Evolutionary conservation across 345 rosid genomes (phyloP).

Genomic region (Eucalyptus regnans): DNA sequence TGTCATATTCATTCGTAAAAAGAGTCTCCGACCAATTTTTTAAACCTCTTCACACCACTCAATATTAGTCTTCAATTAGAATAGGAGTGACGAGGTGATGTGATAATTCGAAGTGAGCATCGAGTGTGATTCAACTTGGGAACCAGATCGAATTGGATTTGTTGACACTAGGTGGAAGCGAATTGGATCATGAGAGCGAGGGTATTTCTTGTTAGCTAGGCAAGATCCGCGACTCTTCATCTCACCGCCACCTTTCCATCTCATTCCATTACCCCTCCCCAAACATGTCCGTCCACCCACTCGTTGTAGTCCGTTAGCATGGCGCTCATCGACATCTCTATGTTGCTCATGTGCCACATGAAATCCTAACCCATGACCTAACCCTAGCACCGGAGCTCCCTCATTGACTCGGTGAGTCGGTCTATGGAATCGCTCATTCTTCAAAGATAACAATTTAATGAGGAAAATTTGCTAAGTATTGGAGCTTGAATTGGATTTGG

Average conservation of each 20-base stretch:
- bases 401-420: too few relatives aligned
- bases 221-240: not conserved
- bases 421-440: not conserved
- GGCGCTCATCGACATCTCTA: not conserved
- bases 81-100: not conserved
- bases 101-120: not conserved
- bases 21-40: too few relatives aligned
- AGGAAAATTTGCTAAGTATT: not conserved
- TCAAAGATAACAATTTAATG: not conserved
- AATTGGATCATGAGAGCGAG: not conserved
- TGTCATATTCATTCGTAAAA: too few relatives aligned
- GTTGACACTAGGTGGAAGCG: not conserved
- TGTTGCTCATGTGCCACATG: not conserved
- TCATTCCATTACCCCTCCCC: not conserved
- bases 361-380: not conserved
- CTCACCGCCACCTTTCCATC: rapidly evolving
- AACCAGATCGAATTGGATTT: too few relatives aligned
- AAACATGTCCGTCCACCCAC: not conserved
- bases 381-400: not conserved
- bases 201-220: not conserved
- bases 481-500: not conserved
- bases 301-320: too few relatives aligned
- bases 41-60: too few relatives aligned
- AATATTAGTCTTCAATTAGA: too few relatives aligned
- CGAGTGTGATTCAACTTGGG: too few relatives aligned